A percentile compares a stretch with the other conserved stretches of the same genome.
These are phyloP conservation scores for Casaregolazyma lundiana DNA, from an alignment of 1,139 yeast genomes.

Conservation along the genomic window DNA sequence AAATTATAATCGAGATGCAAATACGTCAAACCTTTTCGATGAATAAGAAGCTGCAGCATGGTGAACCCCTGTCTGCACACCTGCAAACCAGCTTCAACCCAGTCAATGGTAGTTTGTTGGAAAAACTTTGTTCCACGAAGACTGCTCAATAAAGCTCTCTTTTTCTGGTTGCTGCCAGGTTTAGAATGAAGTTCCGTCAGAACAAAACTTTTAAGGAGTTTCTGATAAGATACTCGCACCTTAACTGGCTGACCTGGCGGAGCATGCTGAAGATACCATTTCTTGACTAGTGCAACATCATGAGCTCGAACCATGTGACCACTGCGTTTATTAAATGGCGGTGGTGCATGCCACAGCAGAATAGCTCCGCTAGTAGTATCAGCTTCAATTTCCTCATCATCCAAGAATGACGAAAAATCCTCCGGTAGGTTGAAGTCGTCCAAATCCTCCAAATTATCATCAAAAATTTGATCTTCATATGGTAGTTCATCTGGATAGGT, in stretches of 20 bases:
- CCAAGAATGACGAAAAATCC: slow-evolving; percentile 46
- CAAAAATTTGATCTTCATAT: slow-evolving; percentile 7
- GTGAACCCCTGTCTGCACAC: slow-evolving; percentile 91
- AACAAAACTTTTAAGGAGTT: slow-evolving; percentile 69
- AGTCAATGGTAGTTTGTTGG: slow-evolving; percentile 86
- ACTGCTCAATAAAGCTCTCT: slow-evolving; percentile 58
- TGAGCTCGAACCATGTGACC: slow-evolving; percentile 78
- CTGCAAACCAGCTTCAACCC: slow-evolving; percentile 98
- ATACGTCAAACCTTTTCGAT: slow-evolving; percentile 86
- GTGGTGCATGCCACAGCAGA: slow-evolving; percentile 71
- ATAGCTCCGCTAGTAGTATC: slow-evolving; percentile 56
- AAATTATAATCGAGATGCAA: slow-evolving; percentile 93
- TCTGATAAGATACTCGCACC: slow-evolving; percentile 82
- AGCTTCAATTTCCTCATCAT: slow-evolving; percentile 40
- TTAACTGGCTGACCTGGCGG: slow-evolving; percentile 63
- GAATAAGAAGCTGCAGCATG: slow-evolving; percentile 86
- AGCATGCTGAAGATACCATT: slow-evolving; percentile 72
- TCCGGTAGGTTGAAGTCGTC: slow-evolving; percentile 37
- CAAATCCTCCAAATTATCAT: slow-evolving; percentile 29
- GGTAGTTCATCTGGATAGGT: slow-evolving; percentile 15
- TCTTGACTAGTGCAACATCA: slow-evolving; percentile 79
- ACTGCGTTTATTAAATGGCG: slow-evolving; percentile 72
- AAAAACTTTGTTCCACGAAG: slow-evolving; percentile 79
- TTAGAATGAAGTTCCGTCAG: slow-evolving; percentile 55
- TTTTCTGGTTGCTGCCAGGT: slow-evolving; percentile 41